Base-by-base conservation (phyloP, 2,329 filamentous ascomycete species). In the Phoma sp. region DNA sequence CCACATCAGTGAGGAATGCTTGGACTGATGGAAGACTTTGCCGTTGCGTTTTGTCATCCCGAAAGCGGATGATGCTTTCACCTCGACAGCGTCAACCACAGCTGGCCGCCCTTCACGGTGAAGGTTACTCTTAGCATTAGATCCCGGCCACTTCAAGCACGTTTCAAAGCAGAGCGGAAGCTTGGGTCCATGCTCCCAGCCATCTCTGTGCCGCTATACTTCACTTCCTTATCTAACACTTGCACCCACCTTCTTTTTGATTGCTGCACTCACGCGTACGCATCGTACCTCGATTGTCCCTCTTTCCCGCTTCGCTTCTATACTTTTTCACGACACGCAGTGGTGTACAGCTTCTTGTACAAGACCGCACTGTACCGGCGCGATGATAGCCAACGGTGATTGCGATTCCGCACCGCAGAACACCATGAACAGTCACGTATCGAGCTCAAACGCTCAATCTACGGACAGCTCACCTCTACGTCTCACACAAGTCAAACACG, bases 61-160 rank as follows among this genome's bases (percentile, higher is more conserved):
- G 1, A 9, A 7, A 19, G 13, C 6, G 21, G 19, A 51, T 9
- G n/a, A 31, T 19, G 31, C 50, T 53, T 53, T 53, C 50, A 53
- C 50, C 43, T 53, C 27, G 2, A 17, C 22, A 12, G 17, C 21
- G 12, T 19, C 36, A 13, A 8, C 12, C 32, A 31, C 13, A 31
- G 29, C 9, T 19, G 37, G 6, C 9, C 31, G 19, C 2, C 27
- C 37, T 37, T 53, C 50, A 53, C 43, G 25, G 38, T 53, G 43
- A 53, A 47, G 3, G 9, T 19, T 6, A 2, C 5, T 9, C 17
- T 22, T 6, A 22, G 22, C 4, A 17, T 13, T 17, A 13, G 36
- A 38, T 22, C 9, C n/a, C 7, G n/a, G 19, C 9, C 10, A 21
- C 5, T 19, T 37, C n/a, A 9, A 9, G 19, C 19, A 21, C 17